These are phyloP conservation scores for Fusarium irregulare DNA, from an alignment of 2,329 filamentous ascomycete species.

Conservation along the genomic window DNA sequence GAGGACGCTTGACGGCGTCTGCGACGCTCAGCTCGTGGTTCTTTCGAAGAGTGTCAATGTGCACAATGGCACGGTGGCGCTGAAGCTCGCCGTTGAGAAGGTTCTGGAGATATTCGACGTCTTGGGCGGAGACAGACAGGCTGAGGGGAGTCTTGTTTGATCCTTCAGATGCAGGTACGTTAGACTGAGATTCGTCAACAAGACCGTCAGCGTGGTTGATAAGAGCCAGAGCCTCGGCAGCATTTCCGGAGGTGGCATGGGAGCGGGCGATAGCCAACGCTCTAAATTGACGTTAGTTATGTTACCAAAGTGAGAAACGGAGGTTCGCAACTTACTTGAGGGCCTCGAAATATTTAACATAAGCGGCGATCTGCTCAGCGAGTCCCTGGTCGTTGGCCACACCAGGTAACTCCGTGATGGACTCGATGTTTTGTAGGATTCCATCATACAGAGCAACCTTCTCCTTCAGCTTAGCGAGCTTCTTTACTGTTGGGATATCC, in stretches of 20 bases:
- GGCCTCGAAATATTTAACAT: conserved; percentile 85
- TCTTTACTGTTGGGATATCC: conserved; percentile 77
- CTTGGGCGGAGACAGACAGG: conserved; percentile 72
- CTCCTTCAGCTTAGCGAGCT: conserved; percentile 84
- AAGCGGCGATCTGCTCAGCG: conserved; percentile 80
- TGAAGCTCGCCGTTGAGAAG: conserved; percentile 78
- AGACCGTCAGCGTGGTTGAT: conserved; percentile 78
- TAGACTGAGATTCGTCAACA: conserved; percentile 63
- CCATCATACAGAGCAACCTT: conserved; percentile 91
- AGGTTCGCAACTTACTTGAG: conserved; percentile 72
- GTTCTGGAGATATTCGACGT: conserved; percentile 67
- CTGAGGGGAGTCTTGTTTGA: conserved; percentile 64
- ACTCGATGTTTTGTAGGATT: conserved; percentile 89
- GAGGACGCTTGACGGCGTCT: conserved; percentile 56
- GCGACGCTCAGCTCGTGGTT: conserved; percentile 57
- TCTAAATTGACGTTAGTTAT: conserved; percentile 56
- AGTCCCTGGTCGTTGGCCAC: conserved; percentile 86
- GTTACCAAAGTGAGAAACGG: conserved; percentile 1
- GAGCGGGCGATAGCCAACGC: conserved; percentile 88
- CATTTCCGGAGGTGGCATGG: conserved; percentile 77
- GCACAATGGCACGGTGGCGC: conserved; percentile 86
- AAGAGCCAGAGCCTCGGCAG: conserved; percentile 85
- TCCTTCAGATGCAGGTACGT: conserved; percentile 54
- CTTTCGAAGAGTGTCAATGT: conserved; percentile 75
- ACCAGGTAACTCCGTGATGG: conserved; percentile 88